Conservation (phyloP, 176 grass and related monocot genomes). For the Juncus inflexus region DNA sequence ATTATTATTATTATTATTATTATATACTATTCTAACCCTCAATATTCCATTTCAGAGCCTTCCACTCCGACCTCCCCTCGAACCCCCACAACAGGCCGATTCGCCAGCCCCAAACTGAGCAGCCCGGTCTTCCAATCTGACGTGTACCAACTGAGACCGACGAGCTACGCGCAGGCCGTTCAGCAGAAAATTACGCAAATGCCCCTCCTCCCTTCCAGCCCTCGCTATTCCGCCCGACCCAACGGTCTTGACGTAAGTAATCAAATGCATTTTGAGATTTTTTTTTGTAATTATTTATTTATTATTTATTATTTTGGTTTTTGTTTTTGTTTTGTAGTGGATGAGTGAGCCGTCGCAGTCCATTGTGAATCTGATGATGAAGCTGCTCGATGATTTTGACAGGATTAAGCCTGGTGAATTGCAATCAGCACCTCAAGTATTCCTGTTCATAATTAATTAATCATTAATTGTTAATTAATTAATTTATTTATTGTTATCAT, state of each 20-base stretch:
- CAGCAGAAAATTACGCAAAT: constrained; percentile 5
- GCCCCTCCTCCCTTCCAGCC: constrained; percentile 1
- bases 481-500: no score
- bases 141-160: constrained; percentile 24
- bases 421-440: no score
- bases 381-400: no score
- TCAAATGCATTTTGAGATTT: neutral
- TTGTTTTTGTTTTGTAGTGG: no score
- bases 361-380: no score
- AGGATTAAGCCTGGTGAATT: no score
- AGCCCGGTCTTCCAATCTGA: constrained; percentile 20
- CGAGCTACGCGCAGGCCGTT: constrained; percentile 25
- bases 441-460: no score
- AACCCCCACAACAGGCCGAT: constrained; percentile 20
- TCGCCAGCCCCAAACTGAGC: neutral
- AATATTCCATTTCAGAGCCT: constrained; percentile 24
- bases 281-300: no score
- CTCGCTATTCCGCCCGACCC: neutral
- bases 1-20: no score
- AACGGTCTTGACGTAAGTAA: constrained; percentile 21
- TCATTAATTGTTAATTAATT: no score
- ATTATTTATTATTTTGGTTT: no score
- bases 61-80: constrained; percentile 22
- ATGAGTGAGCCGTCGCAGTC: no score
- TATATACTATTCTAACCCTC: neutral